Evolutionary conservation across 2,329 filamentous ascomycete species (phyloP).

Genomic region (Exophiala dermatitidis): DNA sequence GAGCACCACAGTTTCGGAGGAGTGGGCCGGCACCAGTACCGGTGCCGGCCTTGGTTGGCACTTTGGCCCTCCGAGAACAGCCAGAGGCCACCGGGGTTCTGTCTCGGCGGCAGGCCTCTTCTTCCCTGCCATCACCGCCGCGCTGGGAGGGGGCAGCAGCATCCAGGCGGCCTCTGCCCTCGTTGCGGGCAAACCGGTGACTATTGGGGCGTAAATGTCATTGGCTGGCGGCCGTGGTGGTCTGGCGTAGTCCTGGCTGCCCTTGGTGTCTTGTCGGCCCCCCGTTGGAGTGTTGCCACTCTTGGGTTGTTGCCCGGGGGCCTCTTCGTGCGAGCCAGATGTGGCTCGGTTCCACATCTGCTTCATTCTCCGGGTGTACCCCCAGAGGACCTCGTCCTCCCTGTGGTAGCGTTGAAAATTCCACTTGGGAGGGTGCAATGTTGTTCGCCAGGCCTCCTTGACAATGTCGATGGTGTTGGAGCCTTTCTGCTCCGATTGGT

Average conservation of each 20-base stretch:
- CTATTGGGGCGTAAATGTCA: constrained; percentile 76
- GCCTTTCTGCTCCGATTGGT: constrained; percentile 76
- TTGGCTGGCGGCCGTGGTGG: constrained; percentile 66
- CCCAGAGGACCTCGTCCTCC: constrained; percentile 84
- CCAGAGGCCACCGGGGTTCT: constrained; percentile 21
- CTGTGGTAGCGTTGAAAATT: constrained; percentile 74
- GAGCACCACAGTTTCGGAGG: constrained; percentile 11
- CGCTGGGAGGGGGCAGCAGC: constrained; percentile 83
- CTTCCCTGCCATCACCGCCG: constrained; percentile 85
- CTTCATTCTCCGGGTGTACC: constrained; percentile 32
- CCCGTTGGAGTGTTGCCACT: constrained; percentile 21
- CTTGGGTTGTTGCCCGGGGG: not conserved
- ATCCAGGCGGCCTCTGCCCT: constrained; percentile 77
- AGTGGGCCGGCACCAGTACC: not conserved
- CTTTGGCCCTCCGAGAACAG: constrained; percentile 18
- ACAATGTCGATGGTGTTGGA: constrained; percentile 65
- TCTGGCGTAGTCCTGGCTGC: constrained; percentile 50
- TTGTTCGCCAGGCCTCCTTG: constrained; percentile 45
- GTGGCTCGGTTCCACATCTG: constrained; percentile 24
- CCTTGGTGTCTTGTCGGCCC: constrained; percentile 33
- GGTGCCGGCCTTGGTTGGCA: not conserved
- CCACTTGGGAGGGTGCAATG: constrained; percentile 53
- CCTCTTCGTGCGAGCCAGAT: constrained; percentile 6
- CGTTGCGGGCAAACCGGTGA: constrained; percentile 64
- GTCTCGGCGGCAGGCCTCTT: constrained; percentile 38